Percentiles rank a stretch among this genome's conserved stretches.
These are phyloP conservation scores for Acacia concinna DNA, from an alignment of 331 rosid species.

Conservation along the genomic window DNA sequence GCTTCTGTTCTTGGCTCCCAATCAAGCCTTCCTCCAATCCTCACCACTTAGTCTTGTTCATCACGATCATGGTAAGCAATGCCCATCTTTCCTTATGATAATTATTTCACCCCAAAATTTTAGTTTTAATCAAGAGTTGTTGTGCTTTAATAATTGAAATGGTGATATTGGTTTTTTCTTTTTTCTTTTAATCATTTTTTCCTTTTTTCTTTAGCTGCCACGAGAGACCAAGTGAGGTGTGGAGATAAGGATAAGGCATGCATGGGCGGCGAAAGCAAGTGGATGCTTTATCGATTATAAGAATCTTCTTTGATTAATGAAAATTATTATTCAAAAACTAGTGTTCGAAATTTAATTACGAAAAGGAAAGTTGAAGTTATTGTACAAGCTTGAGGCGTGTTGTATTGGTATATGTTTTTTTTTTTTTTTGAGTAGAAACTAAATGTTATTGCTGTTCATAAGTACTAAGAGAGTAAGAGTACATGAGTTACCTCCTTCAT, in stretches of 20 bases:
- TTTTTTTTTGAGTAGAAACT: too few relatives aligned
- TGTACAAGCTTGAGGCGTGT: background rate
- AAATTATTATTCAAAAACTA: background rate
- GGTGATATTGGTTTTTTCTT: background rate
- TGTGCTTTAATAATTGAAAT: background rate
- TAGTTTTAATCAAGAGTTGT: background rate
- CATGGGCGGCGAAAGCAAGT: background rate
- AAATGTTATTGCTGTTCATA: too few relatives aligned
- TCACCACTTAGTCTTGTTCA: conserved; percentile 42
- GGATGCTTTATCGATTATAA: background rate
- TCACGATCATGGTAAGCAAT: background rate
- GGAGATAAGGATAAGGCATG: background rate
- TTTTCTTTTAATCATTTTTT: too few relatives aligned
- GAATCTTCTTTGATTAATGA: background rate
- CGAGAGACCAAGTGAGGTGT: background rate
- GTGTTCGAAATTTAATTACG: background rate
- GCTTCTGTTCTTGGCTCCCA: conserved; percentile 50
- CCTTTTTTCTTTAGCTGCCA: background rate
- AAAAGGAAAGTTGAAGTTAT: background rate
- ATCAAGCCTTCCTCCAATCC: conserved; percentile 47
- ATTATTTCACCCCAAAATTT: background rate
- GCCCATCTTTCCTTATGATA: background rate
- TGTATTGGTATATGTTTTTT: background rate
- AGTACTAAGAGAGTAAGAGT: too few relatives aligned
- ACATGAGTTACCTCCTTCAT: too few relatives aligned